A percentile compares a stretch with the other conserved stretches of the same genome.
phyloP scores from a whole-genome alignment of 495 filamentous ascomycete genomes.

The Aspergillus homomorphus region DNA sequence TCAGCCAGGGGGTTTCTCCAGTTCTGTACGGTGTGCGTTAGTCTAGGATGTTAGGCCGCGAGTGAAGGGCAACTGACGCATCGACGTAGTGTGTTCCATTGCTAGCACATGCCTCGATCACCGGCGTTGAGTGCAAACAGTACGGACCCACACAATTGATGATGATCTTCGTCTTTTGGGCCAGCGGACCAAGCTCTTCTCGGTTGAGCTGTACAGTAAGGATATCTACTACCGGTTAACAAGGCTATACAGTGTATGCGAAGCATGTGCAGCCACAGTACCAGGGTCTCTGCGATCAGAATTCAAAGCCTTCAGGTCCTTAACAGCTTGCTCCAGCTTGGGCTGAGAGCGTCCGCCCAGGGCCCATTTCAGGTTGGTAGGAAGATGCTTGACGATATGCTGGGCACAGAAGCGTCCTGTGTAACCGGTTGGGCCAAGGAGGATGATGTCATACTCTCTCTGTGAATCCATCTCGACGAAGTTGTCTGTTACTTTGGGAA shows the following conservation, averaged over 20 bases:
- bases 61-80: constrained; percentile 38
- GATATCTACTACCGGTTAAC: constrained; percentile 44
- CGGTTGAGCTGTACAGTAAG: constrained; percentile 63
- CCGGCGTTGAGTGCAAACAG: constrained; percentile 68
- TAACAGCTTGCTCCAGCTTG: constrained; percentile 68
- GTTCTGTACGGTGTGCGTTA: constrained; percentile 47
- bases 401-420: constrained; percentile 78
- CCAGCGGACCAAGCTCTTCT: constrained; percentile 61
- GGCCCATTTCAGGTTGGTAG: constrained; percentile 85
- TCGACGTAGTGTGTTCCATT: constrained; percentile 92
- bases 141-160: constrained; percentile 89
- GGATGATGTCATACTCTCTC: constrained; percentile 75
- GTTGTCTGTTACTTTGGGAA: neutral
- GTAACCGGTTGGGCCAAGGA: constrained; percentile 85
- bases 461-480: constrained; percentile 31
- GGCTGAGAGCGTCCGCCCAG: constrained; percentile 73
- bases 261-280: constrained; percentile 27
- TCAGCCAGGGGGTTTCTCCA: constrained; percentile 80
- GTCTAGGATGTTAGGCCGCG: neutral
- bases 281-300: constrained; percentile 67
- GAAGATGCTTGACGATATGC: constrained; percentile 68
- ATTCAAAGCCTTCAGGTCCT: constrained; percentile 63
- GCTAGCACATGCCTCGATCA: constrained; percentile 83
- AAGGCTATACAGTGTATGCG: constrained; percentile 12
- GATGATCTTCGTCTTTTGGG: constrained; percentile 70